Conservation (phyloP, 352 stramenopile species). For the Blastocystis sp. region DNA sequence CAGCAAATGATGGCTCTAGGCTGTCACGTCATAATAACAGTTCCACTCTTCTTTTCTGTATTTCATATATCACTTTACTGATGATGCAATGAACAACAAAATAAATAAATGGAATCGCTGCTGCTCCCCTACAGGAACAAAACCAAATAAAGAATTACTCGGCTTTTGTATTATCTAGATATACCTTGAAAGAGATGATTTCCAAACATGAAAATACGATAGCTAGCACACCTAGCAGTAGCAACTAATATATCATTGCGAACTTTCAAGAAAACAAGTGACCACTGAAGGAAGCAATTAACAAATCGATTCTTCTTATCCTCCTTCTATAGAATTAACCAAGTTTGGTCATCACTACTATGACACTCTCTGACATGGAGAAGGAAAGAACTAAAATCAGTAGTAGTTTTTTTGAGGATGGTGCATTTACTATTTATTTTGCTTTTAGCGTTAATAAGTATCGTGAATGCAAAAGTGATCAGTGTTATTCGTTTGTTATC, state of each 20-base stretch:
- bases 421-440: not conserved
- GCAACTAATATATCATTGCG: not conserved
- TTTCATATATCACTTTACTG: not conserved
- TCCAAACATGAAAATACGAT: not conserved
- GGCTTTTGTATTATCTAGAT: not conserved
- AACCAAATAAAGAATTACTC: not conserved
- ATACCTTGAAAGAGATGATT: slow-evolving; percentile 25
- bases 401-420: not conserved
- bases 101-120: not conserved
- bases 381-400: too few relatives aligned
- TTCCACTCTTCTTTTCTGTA: not conserved
- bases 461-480: not conserved
- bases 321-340: not conserved
- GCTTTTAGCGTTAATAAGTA: not conserved
- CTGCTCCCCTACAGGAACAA: not conserved
- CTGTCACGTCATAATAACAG: not conserved
- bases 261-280: not conserved
- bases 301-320: not conserved
- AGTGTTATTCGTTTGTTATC: not conserved
- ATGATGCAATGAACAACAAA: not conserved
- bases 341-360: not conserved
- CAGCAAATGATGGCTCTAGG: not conserved
- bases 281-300: not conserved
- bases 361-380: not conserved
- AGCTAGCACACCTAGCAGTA: not conserved